Percentiles rank a stretch among this genome's conserved stretches.
These are phyloP conservation scores for Acacia acuminata DNA, from an alignment of 306 rosid species.

Conservation along the genomic window DNA sequence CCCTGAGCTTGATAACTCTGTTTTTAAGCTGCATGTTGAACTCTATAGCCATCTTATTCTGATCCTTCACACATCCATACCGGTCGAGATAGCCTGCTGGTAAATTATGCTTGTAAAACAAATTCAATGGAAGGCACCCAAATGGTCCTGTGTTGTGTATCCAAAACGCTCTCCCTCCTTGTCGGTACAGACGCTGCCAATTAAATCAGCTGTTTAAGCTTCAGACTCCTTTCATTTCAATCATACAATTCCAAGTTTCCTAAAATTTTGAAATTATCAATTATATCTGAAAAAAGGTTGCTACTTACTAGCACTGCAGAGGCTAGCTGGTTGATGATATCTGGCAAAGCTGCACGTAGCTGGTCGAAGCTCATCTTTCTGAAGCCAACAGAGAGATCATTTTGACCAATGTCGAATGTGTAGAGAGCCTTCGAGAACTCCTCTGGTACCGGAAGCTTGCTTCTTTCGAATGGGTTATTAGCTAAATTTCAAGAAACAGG, in stretches of 20 bases:
- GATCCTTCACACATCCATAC: constrained; percentile 63
- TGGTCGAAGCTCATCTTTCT: constrained; percentile 68
- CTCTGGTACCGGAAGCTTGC: constrained; percentile 70
- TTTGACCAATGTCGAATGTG: constrained; percentile 93
- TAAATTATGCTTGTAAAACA: constrained; percentile 61
- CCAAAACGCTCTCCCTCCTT: constrained; percentile 91
- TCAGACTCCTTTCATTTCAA: not conserved
- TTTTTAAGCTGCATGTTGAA: constrained; percentile 67
- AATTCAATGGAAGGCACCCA: constrained; percentile 79
- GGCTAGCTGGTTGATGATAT: constrained; percentile 74
- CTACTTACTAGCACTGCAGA: constrained; percentile 69
- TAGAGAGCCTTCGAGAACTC: constrained; percentile 85
- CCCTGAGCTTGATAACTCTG: constrained; percentile 61
- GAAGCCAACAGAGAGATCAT: constrained; percentile 84
- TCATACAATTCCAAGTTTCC: not conserved
- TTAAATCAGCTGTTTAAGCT: not conserved
- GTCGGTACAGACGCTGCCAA: constrained; percentile 58
- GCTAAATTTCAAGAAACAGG: constrained; percentile 47
- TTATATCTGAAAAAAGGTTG: not conserved
- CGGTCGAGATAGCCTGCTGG: constrained; percentile 56
- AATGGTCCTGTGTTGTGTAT: constrained; percentile 91
- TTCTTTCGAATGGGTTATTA: constrained; percentile 46
- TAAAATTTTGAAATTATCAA: not conserved
- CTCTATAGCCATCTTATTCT: constrained; percentile 66
- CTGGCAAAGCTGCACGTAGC: constrained; percentile 65